Conservation (phyloP, 768 basidiomycete species). For the Tricholoma furcatifolium region DNA sequence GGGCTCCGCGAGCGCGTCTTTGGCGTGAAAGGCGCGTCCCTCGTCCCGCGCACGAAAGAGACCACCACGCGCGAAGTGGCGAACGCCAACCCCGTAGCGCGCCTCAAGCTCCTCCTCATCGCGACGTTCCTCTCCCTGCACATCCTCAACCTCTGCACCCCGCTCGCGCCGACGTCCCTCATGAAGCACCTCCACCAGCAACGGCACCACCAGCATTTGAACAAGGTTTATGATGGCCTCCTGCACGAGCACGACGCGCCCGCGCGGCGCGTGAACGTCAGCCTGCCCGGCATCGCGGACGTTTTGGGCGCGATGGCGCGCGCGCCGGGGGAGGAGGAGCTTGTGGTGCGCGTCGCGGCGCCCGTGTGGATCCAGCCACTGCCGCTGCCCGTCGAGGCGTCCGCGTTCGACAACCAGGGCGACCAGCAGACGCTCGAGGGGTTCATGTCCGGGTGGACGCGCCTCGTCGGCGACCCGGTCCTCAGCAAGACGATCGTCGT, state of each 20-base stretch:
- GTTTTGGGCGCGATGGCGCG: conserved; percentile 37
- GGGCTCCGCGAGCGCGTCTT: conserved; percentile 14
- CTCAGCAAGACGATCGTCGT: conserved; percentile 94
- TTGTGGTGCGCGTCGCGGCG: conserved; percentile 62
- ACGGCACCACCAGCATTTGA: conserved; percentile 41
- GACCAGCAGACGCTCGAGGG: conserved; percentile 60
- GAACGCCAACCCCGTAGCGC: conserved; percentile 77
- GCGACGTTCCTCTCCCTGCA: conserved; percentile 90
- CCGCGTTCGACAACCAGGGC: conserved; percentile 2
- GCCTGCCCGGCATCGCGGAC: conserved; percentile 54
- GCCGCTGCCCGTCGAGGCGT: conserved; percentile 16
- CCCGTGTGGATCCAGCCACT: conserved; percentile 56
- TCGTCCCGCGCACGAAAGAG: conserved; percentile 16
- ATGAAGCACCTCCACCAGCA: conserved; percentile 16
- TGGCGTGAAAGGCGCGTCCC: conserved; percentile 30
- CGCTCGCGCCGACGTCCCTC: conserved; percentile 55
- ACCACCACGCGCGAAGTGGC: conserved; percentile 35
- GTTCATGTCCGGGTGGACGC: conserved; percentile 90
- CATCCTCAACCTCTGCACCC: conserved; percentile 89
- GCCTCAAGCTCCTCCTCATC: conserved; percentile 89
- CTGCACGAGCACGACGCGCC: conserved; percentile 21
- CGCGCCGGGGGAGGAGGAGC: conserved; percentile 26
- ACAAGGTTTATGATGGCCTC: conserved; percentile 67
- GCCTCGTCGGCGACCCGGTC: conserved; percentile 90
- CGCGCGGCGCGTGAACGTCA: conserved; percentile 69